These are phyloP conservation scores for Glebionis coronaria DNA, from an alignment of 129 eudicot genomes.

Conservation along the genomic window DNA sequence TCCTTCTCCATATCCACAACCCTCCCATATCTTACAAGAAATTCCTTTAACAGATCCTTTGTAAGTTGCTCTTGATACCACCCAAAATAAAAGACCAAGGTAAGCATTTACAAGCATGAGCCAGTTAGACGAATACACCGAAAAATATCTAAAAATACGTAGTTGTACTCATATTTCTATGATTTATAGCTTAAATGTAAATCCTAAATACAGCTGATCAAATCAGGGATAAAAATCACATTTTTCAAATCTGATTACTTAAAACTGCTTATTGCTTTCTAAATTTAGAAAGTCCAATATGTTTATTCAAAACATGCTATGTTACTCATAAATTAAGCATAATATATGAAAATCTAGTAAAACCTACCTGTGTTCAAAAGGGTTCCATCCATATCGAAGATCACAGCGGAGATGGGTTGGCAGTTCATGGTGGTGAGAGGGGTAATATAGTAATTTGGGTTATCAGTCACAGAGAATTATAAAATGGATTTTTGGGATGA, in stretches of 20 bases:
- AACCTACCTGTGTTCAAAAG: constrained; percentile 60
- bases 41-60: constrained; percentile 53
- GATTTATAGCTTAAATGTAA: too few relatives aligned
- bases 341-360: neutral
- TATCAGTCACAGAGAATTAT: neutral
- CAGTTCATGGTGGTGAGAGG: constrained; percentile 16
- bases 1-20: constrained; percentile 66
- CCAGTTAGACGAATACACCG: neutral
- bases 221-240: neutral
- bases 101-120: neutral
- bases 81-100: neutral
- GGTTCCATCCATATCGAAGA: constrained; percentile 76
- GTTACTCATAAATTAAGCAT: neutral
- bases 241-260: neutral
- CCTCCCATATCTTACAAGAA: constrained; percentile 63
- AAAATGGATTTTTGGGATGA: neutral
- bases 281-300: too few relatives aligned
- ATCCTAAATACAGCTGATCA: neutral
- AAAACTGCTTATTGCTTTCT: neutral
- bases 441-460: neutral
- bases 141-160: neutral
- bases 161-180: neutral
- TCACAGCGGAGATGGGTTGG: constrained; percentile 45
- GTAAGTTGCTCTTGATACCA: constrained; percentile 47
- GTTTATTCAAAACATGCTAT: too few relatives aligned